Conservation (phyloP, 306 rosid species). For the Quercus suber region DNA sequence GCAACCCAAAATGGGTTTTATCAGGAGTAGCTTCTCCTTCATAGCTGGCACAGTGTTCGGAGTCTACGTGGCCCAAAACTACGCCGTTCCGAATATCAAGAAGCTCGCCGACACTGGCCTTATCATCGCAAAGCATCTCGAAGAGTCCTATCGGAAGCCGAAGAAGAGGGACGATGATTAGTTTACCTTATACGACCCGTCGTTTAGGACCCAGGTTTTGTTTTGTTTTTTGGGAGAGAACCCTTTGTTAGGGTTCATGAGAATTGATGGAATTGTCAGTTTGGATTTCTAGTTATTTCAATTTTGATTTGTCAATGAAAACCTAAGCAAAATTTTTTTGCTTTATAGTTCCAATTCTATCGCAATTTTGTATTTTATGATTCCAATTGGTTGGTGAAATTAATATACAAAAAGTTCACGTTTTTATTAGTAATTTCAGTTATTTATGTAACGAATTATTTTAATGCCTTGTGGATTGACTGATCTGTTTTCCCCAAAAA, state of each 20-base stretch:
- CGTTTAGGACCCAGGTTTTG: neutral
- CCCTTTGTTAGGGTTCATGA: neutral
- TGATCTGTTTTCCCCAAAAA: too few relatives aligned
- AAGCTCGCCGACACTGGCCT: constrained; percentile 36
- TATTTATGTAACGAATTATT: too few relatives aligned
- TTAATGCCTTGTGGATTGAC: too few relatives aligned
- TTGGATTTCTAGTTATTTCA: neutral
- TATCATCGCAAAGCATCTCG: constrained; percentile 35
- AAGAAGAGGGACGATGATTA: constrained; percentile 37
- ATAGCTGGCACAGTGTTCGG: constrained; percentile 29
- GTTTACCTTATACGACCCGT: neutral
- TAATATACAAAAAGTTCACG: neutral
- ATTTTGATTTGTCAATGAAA: neutral
- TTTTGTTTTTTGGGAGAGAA: neutral
- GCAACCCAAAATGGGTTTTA: constrained; percentile 25
- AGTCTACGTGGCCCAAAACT: constrained; percentile 47
- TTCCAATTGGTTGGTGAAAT: neutral
- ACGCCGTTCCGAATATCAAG: constrained; percentile 40
- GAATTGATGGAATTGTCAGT: neutral
- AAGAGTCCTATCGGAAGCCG: constrained; percentile 46
- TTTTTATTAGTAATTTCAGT: too few relatives aligned
- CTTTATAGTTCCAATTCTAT: neutral
- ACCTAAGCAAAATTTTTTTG: neutral
- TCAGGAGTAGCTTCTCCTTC: constrained; percentile 38
- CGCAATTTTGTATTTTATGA: neutral